These are phyloP conservation scores for Ilyonectria destructans DNA, from an alignment of 2,329 filamentous ascomycete genomes.

Conservation along the genomic window DNA sequence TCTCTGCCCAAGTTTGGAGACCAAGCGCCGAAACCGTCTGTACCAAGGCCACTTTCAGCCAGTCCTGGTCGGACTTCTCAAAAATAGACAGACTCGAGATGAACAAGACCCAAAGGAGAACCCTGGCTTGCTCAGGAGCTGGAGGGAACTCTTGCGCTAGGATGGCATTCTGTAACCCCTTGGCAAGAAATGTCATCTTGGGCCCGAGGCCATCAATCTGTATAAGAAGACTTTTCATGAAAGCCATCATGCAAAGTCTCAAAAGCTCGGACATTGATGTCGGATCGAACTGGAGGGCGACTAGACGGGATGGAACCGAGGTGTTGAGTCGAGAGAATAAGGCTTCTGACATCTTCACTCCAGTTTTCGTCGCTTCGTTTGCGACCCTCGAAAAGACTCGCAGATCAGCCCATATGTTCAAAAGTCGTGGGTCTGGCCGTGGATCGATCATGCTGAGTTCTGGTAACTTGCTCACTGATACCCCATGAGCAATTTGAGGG, in stretches of 20 bases:
- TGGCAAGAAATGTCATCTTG: slow-evolving; percentile 10
- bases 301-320: slow-evolving; percentile 44
- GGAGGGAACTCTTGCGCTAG: slow-evolving; percentile 19
- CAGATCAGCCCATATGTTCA: slow-evolving; percentile 45
- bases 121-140: not conserved
- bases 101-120: slow-evolving; percentile 32
- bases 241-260: slow-evolving; percentile 46
- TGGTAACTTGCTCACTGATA: slow-evolving; percentile 7
- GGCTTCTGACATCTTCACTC: slow-evolving; percentile 35
- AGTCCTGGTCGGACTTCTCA: slow-evolving; percentile 27
- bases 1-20: slow-evolving; percentile 18
- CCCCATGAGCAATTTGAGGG: slow-evolving; percentile 25
- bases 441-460: slow-evolving; percentile 31
- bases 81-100: slow-evolving; percentile 30
- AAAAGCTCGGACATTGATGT: slow-evolving; percentile 30
- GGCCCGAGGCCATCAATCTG: slow-evolving; percentile 34
- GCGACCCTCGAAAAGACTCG: slow-evolving; percentile 42
- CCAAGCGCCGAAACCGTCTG: slow-evolving; percentile 8
- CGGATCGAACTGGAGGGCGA: slow-evolving; percentile 37
- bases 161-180: slow-evolving; percentile 5
- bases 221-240: slow-evolving; percentile 40
- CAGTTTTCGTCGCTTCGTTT: slow-evolving; percentile 42
- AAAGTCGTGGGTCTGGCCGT: slow-evolving; percentile 36
- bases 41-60: slow-evolving; percentile 22
- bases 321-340: slow-evolving; percentile 41